Percentiles rank a stretch among this genome's conserved stretches.
Evolutionary conservation across 352 stramenopile species (phyloP).

Genomic region (Phytopythium kandeliae): DNA sequence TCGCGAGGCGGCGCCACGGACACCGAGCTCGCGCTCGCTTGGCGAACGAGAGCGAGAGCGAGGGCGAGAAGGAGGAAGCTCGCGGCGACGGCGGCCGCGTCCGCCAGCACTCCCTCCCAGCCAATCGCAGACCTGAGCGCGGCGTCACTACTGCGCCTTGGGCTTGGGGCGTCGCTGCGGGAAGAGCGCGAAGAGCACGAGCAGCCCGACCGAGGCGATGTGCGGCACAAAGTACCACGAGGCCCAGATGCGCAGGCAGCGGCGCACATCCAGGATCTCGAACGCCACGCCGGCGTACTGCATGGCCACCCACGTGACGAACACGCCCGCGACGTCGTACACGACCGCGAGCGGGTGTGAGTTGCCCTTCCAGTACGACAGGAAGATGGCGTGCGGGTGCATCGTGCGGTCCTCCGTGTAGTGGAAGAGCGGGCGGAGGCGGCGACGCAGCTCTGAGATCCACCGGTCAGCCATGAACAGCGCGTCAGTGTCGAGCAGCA

Average conservation of each 20-base stretch:
- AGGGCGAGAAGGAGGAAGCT: no score
- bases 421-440: constrained; percentile 72
- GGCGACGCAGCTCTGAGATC: constrained; percentile 58
- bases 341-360: constrained; percentile 70
- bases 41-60: background rate
- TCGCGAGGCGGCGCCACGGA: background rate
- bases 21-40: background rate
- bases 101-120: no score
- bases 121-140: no score
- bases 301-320: constrained; percentile 81
- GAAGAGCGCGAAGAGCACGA: constrained; percentile 60
- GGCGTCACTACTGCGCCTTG: constrained; percentile 48
- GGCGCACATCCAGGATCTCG: constrained; percentile 73
- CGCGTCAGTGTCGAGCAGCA: background rate
- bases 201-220: constrained; percentile 43
- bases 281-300: constrained; percentile 85
- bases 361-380: constrained; percentile 72
- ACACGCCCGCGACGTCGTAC: constrained; percentile 67
- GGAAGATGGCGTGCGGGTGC: constrained; percentile 73
- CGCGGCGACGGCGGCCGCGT: no score
- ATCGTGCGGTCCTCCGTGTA: constrained; percentile 81
- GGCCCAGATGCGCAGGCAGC: constrained; percentile 69
- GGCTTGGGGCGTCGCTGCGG: constrained; percentile 30
- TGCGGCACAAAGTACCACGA: constrained; percentile 83
- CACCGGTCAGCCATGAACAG: background rate